Conservation (phyloP, 495 filamentous ascomycete genomes). For the Physcia stellaris region DNA sequence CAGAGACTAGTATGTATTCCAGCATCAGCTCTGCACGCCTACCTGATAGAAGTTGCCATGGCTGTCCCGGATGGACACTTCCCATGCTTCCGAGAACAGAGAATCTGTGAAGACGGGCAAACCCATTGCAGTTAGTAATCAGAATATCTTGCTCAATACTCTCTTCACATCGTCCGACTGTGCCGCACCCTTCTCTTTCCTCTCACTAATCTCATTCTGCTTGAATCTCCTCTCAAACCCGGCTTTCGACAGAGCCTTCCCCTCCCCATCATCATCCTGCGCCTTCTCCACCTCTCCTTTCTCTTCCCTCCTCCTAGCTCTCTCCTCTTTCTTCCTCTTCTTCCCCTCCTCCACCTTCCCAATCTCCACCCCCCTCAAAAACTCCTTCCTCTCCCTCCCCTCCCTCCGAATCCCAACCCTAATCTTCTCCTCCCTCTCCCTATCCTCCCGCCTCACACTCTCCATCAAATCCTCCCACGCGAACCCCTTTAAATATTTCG, state of each 20-base stretch:
- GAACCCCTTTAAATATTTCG: slow-evolving; percentile 72
- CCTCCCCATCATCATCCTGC: slow-evolving; percentile 65
- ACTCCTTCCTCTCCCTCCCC: slow-evolving; percentile 57
- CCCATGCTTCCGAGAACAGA: no score
- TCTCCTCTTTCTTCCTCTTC: slow-evolving; percentile 64
- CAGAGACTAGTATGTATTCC: no score
- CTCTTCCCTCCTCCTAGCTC: slow-evolving; percentile 64
- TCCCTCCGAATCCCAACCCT: slow-evolving; percentile 54
- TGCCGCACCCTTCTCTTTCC: slow-evolving; percentile 28
- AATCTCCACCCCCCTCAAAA: slow-evolving; percentile 49
- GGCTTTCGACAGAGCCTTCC: slow-evolving; percentile 47
- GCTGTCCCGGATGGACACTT: no score
- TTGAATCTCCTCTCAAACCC: slow-evolving; percentile 50
- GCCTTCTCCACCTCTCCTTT: slow-evolving; percentile 68
- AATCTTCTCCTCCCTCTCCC: slow-evolving; percentile 21
- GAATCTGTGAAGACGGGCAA: no score
- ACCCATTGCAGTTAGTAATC: not conserved
- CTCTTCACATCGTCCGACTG: slow-evolving; percentile 57
- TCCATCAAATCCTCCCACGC: slow-evolving; percentile 58
- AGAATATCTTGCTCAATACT: slow-evolving; percentile 72
- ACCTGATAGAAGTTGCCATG: no score
- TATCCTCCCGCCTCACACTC: slow-evolving; percentile 36
- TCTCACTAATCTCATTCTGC: slow-evolving; percentile 47
- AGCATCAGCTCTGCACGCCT: no score
- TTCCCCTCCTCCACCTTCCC: slow-evolving; percentile 67